These are phyloP conservation scores for Austroboletus eburneus DNA, from an alignment of 768 basidiomycete genomes.

Conservation along the genomic window DNA sequence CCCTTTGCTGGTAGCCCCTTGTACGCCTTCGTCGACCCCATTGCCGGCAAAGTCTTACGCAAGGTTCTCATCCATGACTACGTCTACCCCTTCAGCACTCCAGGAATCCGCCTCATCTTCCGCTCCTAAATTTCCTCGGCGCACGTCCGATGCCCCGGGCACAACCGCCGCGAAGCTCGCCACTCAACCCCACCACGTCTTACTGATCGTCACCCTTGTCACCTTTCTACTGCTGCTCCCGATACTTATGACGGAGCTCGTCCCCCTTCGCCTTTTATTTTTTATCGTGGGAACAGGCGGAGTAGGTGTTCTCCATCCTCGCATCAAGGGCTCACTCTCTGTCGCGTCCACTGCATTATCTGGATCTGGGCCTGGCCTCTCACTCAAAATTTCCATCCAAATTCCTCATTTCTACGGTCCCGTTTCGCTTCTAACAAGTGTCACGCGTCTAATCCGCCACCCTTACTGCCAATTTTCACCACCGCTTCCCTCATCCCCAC, in stretches of 20 bases:
- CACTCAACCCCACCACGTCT: constrained; percentile 29
- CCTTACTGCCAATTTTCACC: not conserved
- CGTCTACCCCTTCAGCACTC: not conserved
- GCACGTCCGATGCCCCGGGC: no score
- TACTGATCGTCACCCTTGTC: constrained; percentile 36
- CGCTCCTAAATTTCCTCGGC: constrained; percentile 1
- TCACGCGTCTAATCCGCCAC: not conserved
- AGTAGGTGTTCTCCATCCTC: constrained; percentile 14
- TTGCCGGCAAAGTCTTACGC: constrained; percentile 42
- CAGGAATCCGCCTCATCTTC: constrained; percentile 13
- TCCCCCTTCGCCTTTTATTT: constrained; percentile 46
- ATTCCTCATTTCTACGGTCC: constrained; percentile 7
- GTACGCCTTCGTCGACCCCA: constrained; percentile 43
- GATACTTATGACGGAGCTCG: constrained; percentile 34
- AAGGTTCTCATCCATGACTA: constrained; percentile 30
- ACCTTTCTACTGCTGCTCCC: constrained; percentile 41
- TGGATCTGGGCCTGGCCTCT: constrained; percentile 17
- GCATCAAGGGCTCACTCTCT: not conserved
- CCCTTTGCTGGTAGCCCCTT: constrained; percentile 44
- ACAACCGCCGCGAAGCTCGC: not conserved
- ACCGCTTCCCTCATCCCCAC: not conserved
- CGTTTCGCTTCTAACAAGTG: not conserved
- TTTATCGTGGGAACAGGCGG: constrained; percentile 29
- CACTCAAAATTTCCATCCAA: constrained; percentile 8
- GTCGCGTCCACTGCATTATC: constrained; percentile 2